Evolutionary conservation across 148 eudicot genomes (phyloP), one percentile per base, ranked within the genome.

Genomic region (Fagopyrum esculentum): DNA sequence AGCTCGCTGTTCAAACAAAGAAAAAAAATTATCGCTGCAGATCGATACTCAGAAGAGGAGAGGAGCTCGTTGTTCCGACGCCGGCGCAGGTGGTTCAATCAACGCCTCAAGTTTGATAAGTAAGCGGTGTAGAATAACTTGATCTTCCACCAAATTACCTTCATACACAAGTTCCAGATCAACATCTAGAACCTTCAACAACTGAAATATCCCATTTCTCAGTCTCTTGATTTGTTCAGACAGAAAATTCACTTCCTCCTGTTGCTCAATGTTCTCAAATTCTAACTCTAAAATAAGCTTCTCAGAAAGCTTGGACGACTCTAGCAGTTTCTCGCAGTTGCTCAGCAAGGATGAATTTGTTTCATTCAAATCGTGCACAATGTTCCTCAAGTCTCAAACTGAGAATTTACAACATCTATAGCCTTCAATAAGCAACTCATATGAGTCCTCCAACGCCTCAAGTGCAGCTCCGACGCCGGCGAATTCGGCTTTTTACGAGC

Each of bases 301-400:
- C 81, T 89, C 91, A 9, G 94, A 92, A 69, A 86, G 55, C 75
- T 77, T 78, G 77, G 88, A 89, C 60, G 88, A 88, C 73, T 89
- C 97, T 71, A 81, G 48, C 29, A 92, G 87, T 69, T 87, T 89
- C 77, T 89, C 89, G 83, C 86, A 86, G 79, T 85, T 82, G 17
- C 46, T 63, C 74, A 78, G 78, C 82, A 92, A 80, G 60, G 87
- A 88, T 66, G 73, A 57, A 48, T 87, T 84, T 72, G 81, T 80
- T 71, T 82, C 88, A 80, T 84, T 81, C 69, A 92, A 74, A 83
- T 89, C 99, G 40, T 81, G 83, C 74, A 89, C 71, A 70, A 83
- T 82, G 61, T 79, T 85, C 77, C 72, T 76, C 89, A 96, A 74
- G 83, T 89, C 80, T 92, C 94, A 61, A 90, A 84, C 78, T 96